Evolutionary conservation across 495 filamentous ascomycete genomes (phyloP).

Genomic region (Pseudevernia furfuracea): DNA sequence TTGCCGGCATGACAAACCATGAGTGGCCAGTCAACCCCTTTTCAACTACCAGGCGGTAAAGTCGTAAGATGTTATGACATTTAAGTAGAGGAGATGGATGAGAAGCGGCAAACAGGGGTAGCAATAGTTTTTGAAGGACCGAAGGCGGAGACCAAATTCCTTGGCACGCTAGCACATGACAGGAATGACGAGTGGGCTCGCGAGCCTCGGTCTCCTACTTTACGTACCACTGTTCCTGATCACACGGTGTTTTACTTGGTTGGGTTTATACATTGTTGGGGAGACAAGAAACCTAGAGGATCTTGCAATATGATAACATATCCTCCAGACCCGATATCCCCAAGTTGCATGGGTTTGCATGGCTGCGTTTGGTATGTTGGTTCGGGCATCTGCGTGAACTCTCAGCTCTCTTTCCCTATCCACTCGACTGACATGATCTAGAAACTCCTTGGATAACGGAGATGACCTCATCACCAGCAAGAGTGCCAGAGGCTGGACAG

Average conservation of each 20-base stretch:
- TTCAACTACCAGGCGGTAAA: background rate
- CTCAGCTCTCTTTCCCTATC: conserved; percentile 20
- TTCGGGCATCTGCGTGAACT: background rate
- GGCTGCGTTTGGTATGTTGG: conserved; percentile 52
- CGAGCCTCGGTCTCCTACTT: background rate
- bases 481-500: conserved; percentile 32
- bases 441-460: conserved; percentile 56
- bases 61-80: background rate
- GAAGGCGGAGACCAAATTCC: background rate
- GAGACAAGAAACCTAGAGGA: background rate
- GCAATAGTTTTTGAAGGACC: background rate
- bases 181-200: background rate
- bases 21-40: background rate
- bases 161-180: conserved; percentile 7
- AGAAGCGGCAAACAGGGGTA: background rate
- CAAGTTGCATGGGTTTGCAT: conserved; percentile 40
- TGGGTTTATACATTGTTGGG: background rate
- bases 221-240: background rate
- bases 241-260: background rate
- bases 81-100: background rate
- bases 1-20: background rate
- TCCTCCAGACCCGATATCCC: background rate
- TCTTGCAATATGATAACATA: background rate
- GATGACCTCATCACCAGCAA: conserved; percentile 29
- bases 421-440: conserved; percentile 18